Base-by-base conservation (phyloP, 1,284 basidiomycete genomes). In the Schizophyllum amplum region DNA sequence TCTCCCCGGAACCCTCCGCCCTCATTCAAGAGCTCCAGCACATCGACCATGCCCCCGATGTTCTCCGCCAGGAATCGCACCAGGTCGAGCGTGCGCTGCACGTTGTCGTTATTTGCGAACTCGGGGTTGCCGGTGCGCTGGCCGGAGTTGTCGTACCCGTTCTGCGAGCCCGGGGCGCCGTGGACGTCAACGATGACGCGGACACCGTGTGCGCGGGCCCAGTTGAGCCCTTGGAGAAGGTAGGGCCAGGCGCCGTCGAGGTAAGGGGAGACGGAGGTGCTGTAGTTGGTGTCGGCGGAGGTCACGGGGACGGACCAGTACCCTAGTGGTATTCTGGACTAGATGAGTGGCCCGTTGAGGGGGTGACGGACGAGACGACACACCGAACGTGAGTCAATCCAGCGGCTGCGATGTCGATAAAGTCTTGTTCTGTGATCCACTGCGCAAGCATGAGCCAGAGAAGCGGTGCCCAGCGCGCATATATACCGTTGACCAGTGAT, bases 141-240 rank as follows among this genome's bases (percentile, higher is more conserved):
- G 4, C 93, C 93, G 13, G 87, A 91, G 71, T 93, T 93, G 71
- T 94, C 92, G 68, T 84, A 92, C 1, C 86, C 85, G 61, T 88
- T 88, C 66, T 87, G 84, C 33, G 82, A 84, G 22, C 83, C 84
- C 0, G 83, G 84, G 0, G 84, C 84, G 24, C 83, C 84, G 62
- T 87, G 84, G 20, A 92, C 72, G 69, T 92, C 90, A 53, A 91
- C 65, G 59, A 88, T 83, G 60, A 85, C 81, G 60, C 82, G 78
- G 17, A 90, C 64, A 9, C 69, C 70, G 61, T 86, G 71, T 47
- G 75, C 71, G 55, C 74, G 73, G 1, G 87, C 87, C 87, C 86
- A 89, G 57, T 73, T 73, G 52, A 90, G 77, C 2, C 81, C 85
- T 42, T 75, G 75, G 22, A 85, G 72, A 59, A 90, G 75, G 66